Percentiles rank a stretch among this genome's conserved stretches.
Evolutionary conservation across 2,329 filamentous ascomycete genomes (phyloP).

Genomic region (Penicillium sp.): DNA sequence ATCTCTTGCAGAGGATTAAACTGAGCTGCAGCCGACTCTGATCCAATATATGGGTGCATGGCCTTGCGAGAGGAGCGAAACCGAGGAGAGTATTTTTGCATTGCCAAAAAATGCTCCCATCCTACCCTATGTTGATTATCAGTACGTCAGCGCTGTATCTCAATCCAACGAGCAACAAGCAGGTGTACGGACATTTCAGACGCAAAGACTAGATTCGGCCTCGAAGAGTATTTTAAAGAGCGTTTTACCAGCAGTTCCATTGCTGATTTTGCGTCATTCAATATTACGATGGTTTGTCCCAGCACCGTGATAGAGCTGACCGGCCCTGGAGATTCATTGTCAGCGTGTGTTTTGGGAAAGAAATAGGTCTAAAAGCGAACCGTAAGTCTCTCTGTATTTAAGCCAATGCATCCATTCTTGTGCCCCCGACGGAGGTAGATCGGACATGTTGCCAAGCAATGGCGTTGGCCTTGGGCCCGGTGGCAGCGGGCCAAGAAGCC

Average conservation of each 20-base stretch:
- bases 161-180: background rate
- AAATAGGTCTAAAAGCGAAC: conserved; percentile 9
- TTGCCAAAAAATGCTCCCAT: conserved; percentile 32
- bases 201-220: conserved; percentile 26
- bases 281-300: conserved; percentile 32
- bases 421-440: conserved; percentile 37
- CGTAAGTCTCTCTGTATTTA: conserved; percentile 38
- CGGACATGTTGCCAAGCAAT: conserved; percentile 44
- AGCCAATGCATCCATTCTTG: conserved; percentile 40
- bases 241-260: conserved; percentile 32
- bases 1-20: conserved; percentile 39
- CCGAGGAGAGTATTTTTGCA: conserved; percentile 31
- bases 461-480: conserved; percentile 45
- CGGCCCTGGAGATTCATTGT: conserved; percentile 17
- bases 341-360: background rate
- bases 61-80: conserved; percentile 41
- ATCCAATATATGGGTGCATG: conserved; percentile 40
- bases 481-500: conserved; percentile 29
- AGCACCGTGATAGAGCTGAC: conserved; percentile 34
- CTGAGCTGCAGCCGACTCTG: conserved; percentile 32
- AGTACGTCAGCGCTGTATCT: background rate
- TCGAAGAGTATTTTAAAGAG: conserved; percentile 25
- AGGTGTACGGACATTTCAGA: conserved; percentile 31
- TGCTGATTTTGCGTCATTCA: conserved; percentile 28
- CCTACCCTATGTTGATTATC: conserved; percentile 26